phyloP scores from a whole-genome alignment of 345 rosid genomes.

The Clarkia xantiana region DNA sequence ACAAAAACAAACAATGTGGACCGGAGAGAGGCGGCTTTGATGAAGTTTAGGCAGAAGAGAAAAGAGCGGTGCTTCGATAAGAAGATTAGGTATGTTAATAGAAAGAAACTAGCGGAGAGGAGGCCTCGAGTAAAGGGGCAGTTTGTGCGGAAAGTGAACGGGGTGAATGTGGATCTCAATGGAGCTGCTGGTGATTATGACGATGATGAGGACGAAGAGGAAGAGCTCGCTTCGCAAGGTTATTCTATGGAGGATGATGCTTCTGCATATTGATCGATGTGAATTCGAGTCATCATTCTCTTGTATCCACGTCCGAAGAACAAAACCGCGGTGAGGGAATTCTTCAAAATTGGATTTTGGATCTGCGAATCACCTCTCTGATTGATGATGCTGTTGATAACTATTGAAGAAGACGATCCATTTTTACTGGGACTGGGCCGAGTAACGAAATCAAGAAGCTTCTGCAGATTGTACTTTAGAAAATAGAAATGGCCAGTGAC shows the following conservation, averaged over 20 bases:
- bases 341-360: too few relatives aligned
- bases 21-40: constrained; percentile 82
- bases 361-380: too few relatives aligned
- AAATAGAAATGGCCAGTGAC: too few relatives aligned
- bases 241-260: constrained; percentile 49
- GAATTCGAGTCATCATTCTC: too few relatives aligned
- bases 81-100: constrained; percentile 84
- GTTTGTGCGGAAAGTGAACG: constrained; percentile 83
- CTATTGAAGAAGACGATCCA: too few relatives aligned
- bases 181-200: constrained; percentile 56
- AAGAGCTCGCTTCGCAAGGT: constrained; percentile 46
- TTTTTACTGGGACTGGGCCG: too few relatives aligned
- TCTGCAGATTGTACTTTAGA: too few relatives aligned
- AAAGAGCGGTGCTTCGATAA: constrained; percentile 92
- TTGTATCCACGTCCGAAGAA: too few relatives aligned
- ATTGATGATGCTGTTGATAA: too few relatives aligned
- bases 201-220: constrained; percentile 70
- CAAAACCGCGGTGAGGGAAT: too few relatives aligned
- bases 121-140: constrained; percentile 98
- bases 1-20: constrained; percentile 47
- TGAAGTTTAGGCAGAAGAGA: constrained; percentile 85
- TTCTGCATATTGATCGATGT: constrained; percentile 23
- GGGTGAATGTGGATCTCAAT: constrained; percentile 68
- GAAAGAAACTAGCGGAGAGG: constrained; percentile 89
- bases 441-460: too few relatives aligned